Evolutionary conservation across 148 eudicot species (phyloP).

Genomic region (Arctostaphylos glauca): DNA sequence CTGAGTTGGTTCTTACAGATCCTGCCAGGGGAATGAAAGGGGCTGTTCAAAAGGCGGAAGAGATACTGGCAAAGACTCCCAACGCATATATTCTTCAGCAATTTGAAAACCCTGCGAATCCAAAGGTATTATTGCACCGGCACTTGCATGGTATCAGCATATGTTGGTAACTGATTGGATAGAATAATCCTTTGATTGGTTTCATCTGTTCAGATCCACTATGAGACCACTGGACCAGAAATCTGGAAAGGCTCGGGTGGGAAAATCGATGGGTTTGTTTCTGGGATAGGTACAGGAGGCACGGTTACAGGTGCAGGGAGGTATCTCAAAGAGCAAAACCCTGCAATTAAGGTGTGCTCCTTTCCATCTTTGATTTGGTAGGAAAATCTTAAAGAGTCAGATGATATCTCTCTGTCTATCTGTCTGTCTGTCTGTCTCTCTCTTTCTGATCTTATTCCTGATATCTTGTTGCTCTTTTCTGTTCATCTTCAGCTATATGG

Average conservation of each 20-base stretch:
- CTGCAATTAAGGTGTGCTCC: constrained; percentile 56
- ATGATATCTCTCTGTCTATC: not conserved
- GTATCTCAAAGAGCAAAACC: constrained; percentile 77
- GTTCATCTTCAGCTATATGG: constrained; percentile 51
- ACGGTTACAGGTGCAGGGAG: constrained; percentile 84
- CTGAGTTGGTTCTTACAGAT: constrained; percentile 65
- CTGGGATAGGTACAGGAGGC: constrained; percentile 85
- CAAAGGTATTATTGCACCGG: constrained; percentile 41
- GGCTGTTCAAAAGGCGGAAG: constrained; percentile 47
- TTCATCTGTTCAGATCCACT: constrained; percentile 52
- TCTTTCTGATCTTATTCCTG: not conserved
- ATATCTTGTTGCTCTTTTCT: not conserved
- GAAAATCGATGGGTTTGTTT: constrained; percentile 68
- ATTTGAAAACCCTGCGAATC: constrained; percentile 79
- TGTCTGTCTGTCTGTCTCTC: not conserved
- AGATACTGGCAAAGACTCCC: constrained; percentile 60
- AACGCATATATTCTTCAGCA: constrained; percentile 57
- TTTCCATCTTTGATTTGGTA: not conserved
- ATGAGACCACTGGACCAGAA: constrained; percentile 90
- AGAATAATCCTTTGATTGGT: not conserved
- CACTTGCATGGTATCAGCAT: not conserved
- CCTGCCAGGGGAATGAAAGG: constrained; percentile 55
- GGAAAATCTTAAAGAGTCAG: not conserved
- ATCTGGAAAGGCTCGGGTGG: constrained; percentile 72
- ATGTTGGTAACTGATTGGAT: not conserved